Base-by-base conservation (phyloP, 2,329 filamentous ascomycete species). In the Arthrinium phaeospermum region DNA sequence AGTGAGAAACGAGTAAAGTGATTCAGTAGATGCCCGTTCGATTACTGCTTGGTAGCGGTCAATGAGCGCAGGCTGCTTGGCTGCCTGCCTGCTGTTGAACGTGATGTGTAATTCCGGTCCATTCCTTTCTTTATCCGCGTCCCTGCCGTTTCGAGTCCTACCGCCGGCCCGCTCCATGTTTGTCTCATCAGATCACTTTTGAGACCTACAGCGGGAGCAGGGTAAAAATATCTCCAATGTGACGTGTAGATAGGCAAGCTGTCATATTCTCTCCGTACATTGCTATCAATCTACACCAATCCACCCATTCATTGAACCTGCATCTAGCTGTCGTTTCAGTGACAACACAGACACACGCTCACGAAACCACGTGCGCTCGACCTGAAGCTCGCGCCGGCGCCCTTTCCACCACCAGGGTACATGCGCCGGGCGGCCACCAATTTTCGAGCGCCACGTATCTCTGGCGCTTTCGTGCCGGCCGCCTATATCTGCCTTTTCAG, bases 321-420 rank as follows among this genome's bases (percentile, higher is more conserved):
- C 30, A 16, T 34, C 27, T 34, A 3, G 7, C 27, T 22, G 19
- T 22, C 16, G 30, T 61, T 41, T 41, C 57, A 64, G 57, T 22
- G 22, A 41, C 14, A 41, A 41, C 57, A n/a, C 19, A 64, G 57
- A 64, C 34, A 64, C 34, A 41, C 5, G 51, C 27, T 57, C 51
- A 34, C 53, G 19, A 41, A 64, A 64, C 57, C 57, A 64, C 57
- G 57, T 64, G 57, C 57, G 57, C 34, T 64, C 57, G 41, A 64
- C 57, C 57, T 64, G 57, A 64, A 64, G 57, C 57, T 41, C 22
- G 34, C 30, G 19, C n/a, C 22, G 19, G 22, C 57, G 22, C 22
- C 34, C 37, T n/a, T 49, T 12, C 53, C 34, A 34, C 53, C 30
- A 49, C 49, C 13, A 27, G 49, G 49, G 49, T n/a, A 64, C 16